phyloP scores from a whole-genome alignment of 345 rosid species.

The Xanthoceras sorbifolium region DNA sequence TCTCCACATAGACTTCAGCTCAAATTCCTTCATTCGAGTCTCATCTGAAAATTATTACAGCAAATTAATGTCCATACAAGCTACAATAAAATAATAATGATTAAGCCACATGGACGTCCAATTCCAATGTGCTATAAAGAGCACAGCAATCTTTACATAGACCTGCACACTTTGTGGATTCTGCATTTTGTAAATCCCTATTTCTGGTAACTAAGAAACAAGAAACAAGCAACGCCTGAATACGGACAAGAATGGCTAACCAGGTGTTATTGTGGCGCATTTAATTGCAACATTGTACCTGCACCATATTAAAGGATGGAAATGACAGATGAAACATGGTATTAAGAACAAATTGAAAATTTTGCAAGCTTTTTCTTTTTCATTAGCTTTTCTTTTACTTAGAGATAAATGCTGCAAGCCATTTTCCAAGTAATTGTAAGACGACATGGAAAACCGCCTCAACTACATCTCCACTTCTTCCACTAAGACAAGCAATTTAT shows the following conservation, averaged over 20 bases:
- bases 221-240: background rate
- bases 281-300: conserved; percentile 97
- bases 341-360: background rate
- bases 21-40: conserved; percentile 92
- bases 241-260: conserved; percentile 42
- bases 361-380: conserved; percentile 2
- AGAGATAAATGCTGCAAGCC: background rate
- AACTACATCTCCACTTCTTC: background rate
- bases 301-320: conserved; percentile 23
- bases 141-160: background rate
- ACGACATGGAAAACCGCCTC: background rate
- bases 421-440: background rate
- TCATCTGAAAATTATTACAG: conserved; percentile 66
- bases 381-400: background rate
- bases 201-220: background rate
- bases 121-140: background rate
- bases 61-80: background rate
- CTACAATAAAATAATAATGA: background rate
- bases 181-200: no score
- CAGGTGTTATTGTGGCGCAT: conserved; percentile 98
- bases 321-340: background rate
- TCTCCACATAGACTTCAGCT: conserved; percentile 89
- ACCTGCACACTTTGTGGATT: background rate
- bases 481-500: background rate
- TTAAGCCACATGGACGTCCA: background rate